A percentile compares a stretch with the other conserved stretches of the same genome.
These are phyloP conservation scores for Kodamaea neixiangensis DNA, from an alignment of 805 yeast genomes.

Conservation along the genomic window DNA sequence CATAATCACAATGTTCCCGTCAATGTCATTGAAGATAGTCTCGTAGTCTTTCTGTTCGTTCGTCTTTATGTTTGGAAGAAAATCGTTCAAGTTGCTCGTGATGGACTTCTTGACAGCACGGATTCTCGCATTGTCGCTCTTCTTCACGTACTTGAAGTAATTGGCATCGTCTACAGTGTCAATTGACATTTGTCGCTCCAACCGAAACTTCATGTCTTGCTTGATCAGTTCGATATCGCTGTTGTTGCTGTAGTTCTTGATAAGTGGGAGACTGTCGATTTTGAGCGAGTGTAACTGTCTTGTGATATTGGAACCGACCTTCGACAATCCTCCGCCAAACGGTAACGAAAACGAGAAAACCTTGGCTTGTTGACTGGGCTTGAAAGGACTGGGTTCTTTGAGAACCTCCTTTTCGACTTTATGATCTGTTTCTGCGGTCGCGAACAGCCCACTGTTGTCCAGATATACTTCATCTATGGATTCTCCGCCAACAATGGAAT, in stretches of 20 bases:
- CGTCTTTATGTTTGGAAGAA: conserved; percentile 29
- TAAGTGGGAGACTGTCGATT: conserved; percentile 21
- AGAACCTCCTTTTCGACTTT: background rate
- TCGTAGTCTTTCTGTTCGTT: conserved; percentile 32
- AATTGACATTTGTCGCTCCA: conserved; percentile 57
- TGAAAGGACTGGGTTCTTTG: background rate
- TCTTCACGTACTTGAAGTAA: conserved; percentile 53
- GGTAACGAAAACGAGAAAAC: conserved; percentile 62
- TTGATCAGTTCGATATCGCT: conserved; percentile 18
- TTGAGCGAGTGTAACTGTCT: conserved; percentile 25
- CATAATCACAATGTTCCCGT: conserved; percentile 76
- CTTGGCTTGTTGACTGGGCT: conserved; percentile 18
- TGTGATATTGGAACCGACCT: conserved; percentile 23
- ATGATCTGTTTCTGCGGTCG: background rate
- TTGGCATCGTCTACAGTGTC: conserved; percentile 64
- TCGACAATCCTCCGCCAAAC: conserved; percentile 45
- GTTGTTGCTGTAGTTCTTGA: conserved; percentile 10
- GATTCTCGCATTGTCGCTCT: conserved; percentile 65
- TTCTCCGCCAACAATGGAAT: conserved; percentile 55
- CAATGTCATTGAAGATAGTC: conserved; percentile 56
- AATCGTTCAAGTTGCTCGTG: conserved; percentile 47
- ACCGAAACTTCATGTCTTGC: conserved; percentile 39
- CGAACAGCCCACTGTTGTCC: background rate
- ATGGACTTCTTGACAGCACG: conserved; percentile 70
- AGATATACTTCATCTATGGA: conserved; percentile 20